Conservation (phyloP, 129 eudicot genomes). For the Ambrosia trifida region DNA sequence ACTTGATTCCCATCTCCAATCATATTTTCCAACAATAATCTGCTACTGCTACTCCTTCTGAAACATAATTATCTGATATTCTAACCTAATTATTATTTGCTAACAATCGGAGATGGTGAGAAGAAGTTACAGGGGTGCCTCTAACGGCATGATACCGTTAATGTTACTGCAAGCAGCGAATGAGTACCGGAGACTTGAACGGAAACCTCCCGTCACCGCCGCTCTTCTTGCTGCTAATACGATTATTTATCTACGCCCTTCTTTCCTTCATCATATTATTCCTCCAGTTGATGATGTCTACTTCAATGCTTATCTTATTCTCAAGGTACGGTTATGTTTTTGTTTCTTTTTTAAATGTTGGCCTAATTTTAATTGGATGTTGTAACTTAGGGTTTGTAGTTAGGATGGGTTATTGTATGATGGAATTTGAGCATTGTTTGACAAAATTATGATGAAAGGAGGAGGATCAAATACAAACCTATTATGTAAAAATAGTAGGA, state of each 20-base stretch:
- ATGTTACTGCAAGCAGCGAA: conserved; percentile 57
- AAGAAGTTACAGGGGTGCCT: conserved; percentile 36
- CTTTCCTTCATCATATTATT: conserved; percentile 48
- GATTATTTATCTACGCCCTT: conserved; percentile 67
- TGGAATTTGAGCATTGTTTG: not conserved
- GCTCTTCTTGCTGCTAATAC: conserved; percentile 80
- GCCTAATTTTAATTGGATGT: not conserved
- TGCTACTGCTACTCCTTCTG: conserved; percentile 3
- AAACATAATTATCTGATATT: not conserved
- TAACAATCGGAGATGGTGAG: conserved; percentile 34
- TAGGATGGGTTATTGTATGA: not conserved
- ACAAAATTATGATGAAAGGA: not conserved
- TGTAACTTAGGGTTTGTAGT: not conserved
- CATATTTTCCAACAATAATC: not conserved
- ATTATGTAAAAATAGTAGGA: no score
- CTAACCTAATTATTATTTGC: not conserved
- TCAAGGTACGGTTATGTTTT: conserved; percentile 50
- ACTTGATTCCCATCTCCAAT: conserved; percentile 1
- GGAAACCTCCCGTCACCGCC: conserved; percentile 90
- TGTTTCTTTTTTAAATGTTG: not conserved
- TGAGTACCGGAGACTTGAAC: conserved; percentile 65
- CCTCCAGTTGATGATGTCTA: conserved; percentile 65
- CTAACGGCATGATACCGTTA: conserved; percentile 64
- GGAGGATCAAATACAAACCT: no score
- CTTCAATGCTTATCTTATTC: conserved; percentile 83